A percentile compares a stretch with the other conserved stretches of the same genome.
Conservation (phyloP, 257 asterid genomes). For the Knoxia roxburghii region DNA sequence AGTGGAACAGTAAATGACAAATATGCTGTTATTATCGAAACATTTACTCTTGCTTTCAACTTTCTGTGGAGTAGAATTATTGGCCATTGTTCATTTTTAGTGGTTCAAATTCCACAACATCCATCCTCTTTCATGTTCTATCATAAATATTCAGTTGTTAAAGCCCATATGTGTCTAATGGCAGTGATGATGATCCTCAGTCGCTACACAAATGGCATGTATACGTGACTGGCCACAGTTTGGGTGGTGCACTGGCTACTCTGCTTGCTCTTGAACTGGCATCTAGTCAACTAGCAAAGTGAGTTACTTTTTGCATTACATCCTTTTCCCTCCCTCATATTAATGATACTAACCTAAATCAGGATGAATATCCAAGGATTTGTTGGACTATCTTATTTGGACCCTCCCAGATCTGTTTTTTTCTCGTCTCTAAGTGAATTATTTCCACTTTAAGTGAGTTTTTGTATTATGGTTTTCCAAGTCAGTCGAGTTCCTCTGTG, state of each 20-base stretch:
- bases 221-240: slow-evolving; percentile 93
- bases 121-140: background rate
- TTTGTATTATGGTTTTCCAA: background rate
- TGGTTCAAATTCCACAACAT: background rate
- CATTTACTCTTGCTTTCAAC: background rate
- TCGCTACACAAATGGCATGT: slow-evolving; percentile 66
- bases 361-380: background rate
- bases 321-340: background rate
- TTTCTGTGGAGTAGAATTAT: background rate
- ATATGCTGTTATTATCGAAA: background rate
- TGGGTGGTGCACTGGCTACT: slow-evolving; percentile 98
- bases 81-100: background rate
- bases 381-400: background rate
- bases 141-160: background rate
- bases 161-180: slow-evolving; percentile 13
- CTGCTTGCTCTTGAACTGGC: slow-evolving; percentile 86
- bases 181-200: slow-evolving; percentile 54
- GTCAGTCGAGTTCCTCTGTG: background rate
- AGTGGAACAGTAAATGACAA: background rate
- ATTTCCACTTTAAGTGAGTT: background rate
- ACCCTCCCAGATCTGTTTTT: background rate
- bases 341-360: background rate
- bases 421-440: background rate
- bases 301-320: slow-evolving; percentile 29
- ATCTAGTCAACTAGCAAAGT: slow-evolving; percentile 85